Evolutionary conservation across 257 asterid genomes (phyloP), one percentile per base, ranked within the genome.

Genomic region (Ilex asprella): DNA sequence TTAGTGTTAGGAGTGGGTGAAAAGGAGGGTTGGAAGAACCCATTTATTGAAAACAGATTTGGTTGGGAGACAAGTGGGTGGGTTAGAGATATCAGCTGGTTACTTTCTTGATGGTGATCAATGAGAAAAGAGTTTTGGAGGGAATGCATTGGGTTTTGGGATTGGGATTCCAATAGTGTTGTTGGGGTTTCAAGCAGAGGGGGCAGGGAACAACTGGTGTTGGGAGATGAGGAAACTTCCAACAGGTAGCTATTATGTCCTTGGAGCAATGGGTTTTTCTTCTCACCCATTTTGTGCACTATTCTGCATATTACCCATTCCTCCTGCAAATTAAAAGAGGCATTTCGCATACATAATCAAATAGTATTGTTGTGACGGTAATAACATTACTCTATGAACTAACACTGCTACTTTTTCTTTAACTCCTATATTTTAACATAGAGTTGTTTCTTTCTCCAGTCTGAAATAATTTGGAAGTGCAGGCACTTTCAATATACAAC

Each of bases 291-390:
- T 72, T 84, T 86, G 85, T 84, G 88, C 16, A 75, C 69, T 30
- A 83, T 84, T 71, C 95, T 78, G 79, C 95, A 86, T 9, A 86
- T 83, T 68, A 83, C 95, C 95, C 95, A 86, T 66, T 86, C 95
- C 67, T 86, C 91, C 95, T 86, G 86, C n/a, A 51, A 50, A 55
- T 59, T 0, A 59, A 21, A 21, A 21, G 27, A 21, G 27, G 1
- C 27, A 21, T 21, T 21, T 21, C 27, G 27, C 27, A 21, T 0
- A 21, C 27, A 21, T 21, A 63, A 63, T 6, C 47, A 41, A 6
- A 6, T 41, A 41, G 47, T 41, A 0, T 41, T 41, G 47, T 41
- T 6, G 47, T 6, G 10, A 41, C 1, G 47, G 47, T 41, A 41
- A 41, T 41, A 6, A 41, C 47, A 11, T 6, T 6, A 41, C 7